These are phyloP conservation scores for Trifolium subterraneum DNA, from an alignment of 306 rosid species.

Conservation along the genomic window DNA sequence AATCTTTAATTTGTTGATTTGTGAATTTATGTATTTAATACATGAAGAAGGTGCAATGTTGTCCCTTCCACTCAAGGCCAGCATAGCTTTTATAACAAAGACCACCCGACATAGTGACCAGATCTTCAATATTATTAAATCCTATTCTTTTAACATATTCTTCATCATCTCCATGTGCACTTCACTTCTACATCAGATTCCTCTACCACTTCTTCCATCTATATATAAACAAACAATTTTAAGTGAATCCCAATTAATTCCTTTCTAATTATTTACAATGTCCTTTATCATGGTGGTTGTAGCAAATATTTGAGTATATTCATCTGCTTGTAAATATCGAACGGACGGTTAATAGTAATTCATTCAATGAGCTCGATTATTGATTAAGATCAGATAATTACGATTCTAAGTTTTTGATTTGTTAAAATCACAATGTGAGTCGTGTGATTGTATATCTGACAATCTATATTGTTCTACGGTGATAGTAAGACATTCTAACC, in stretches of 20 bases:
- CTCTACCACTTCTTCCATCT: conserved; percentile 45
- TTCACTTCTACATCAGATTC: conserved; percentile 64
- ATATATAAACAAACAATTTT: conserved; percentile 50
- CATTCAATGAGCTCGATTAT: neutral
- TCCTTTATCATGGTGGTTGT: neutral
- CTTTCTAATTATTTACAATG: conserved; percentile 22
- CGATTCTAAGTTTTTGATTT: neutral
- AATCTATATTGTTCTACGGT: neutral
- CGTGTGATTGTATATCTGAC: neutral
- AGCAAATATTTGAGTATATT: neutral
- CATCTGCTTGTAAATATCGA: neutral
- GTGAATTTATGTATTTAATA: conserved; percentile 50
- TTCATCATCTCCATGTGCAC: conserved; percentile 67
- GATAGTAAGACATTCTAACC: neutral
- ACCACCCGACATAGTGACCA: conserved; percentile 61
- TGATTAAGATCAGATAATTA: neutral
- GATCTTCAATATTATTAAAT: conserved; percentile 48
- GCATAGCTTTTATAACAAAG: conserved; percentile 50
- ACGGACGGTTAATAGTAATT: neutral
- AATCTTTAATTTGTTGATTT: conserved; percentile 32
- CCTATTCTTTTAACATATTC: conserved; percentile 39
- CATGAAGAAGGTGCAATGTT: conserved; percentile 44
- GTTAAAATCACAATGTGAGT: neutral
- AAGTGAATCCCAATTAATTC: conserved; percentile 41
- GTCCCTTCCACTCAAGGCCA: conserved; percentile 73